phyloP scores from a whole-genome alignment of 2,329 filamentous ascomycete genomes.

The Didymella sp. region DNA sequence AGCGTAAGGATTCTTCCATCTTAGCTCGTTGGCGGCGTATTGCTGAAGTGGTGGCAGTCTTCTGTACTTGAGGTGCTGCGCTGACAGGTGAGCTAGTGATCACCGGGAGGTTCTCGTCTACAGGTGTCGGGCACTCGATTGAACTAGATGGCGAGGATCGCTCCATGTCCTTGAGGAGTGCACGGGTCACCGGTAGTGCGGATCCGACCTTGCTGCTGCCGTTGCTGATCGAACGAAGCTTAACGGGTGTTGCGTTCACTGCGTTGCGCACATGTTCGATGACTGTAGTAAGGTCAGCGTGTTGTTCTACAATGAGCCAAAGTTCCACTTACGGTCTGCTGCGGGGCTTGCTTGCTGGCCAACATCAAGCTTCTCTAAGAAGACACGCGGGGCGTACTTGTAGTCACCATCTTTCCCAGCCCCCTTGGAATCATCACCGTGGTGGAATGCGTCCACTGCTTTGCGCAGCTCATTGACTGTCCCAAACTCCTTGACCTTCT shows the following conservation, averaged over 20 bases:
- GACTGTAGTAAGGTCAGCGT: background rate
- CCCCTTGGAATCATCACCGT: conserved; percentile 1
- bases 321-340: background rate
- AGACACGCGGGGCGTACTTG: conserved; percentile 30
- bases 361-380: conserved; percentile 23
- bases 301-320: too few species aligned
- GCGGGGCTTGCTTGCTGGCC: background rate
- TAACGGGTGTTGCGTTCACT: conserved; percentile 23
- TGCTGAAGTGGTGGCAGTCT: background rate
- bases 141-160: too few species aligned
- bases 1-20: background rate
- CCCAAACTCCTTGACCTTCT: conserved; percentile 11
- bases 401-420: conserved; percentile 19
- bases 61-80: background rate
- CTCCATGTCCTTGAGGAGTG: background rate
- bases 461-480: conserved; percentile 7
- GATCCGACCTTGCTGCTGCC: background rate
- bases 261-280: conserved; percentile 7
- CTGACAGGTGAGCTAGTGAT: too few species aligned
- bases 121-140: background rate
- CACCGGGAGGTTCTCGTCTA: background rate
- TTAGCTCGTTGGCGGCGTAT: background rate
- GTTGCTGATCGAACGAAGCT: background rate
- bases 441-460: conserved; percentile 23
- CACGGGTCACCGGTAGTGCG: background rate